phyloP scores from a whole-genome alignment of 139 green algal species.

The Edaphochlamys debaryana region DNA sequence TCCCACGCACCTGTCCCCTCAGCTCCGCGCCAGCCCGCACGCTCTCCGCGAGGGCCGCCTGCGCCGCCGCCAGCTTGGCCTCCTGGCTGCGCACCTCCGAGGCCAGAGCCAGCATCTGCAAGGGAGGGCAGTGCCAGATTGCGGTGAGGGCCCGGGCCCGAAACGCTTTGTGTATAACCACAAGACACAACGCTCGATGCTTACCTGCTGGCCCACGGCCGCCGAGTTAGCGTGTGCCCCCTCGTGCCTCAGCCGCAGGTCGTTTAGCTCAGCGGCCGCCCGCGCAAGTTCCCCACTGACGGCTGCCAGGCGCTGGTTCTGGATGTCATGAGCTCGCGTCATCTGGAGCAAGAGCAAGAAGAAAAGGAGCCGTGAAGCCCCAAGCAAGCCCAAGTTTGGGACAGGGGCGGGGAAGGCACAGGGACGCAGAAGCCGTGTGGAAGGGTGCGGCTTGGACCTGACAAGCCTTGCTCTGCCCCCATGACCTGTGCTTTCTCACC shows the following conservation, averaged over 20 bases:
- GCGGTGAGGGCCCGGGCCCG: too few species aligned
- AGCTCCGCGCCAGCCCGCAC: conserved; percentile 17
- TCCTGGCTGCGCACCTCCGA: conserved; percentile 19
- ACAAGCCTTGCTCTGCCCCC: too few species aligned
- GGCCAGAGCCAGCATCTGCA: conserved; percentile 14
- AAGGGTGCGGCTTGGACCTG: too few species aligned
- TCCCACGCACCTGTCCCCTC: conserved; percentile 13
- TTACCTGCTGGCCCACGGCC: conserved; percentile 31
- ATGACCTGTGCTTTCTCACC: too few species aligned
- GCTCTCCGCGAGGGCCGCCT: conserved; percentile 3
- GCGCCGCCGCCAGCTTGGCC: conserved; percentile 18
- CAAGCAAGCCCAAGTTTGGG: not conserved
- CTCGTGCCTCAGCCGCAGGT: conserved; percentile 50
- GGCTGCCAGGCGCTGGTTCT: conserved; percentile 40
- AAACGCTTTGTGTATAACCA: too few species aligned
- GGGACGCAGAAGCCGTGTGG: too few species aligned
- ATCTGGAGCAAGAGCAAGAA: too few species aligned
- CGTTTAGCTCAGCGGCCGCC: conserved; percentile 36
- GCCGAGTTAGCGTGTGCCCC: not conserved
- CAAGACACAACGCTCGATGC: too few species aligned
- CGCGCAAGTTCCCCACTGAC: conserved; percentile 31
- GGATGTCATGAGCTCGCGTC: conserved; percentile 36
- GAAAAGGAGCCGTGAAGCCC: not conserved
- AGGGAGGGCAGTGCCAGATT: not conserved
- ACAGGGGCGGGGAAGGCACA: too few species aligned